These are phyloP conservation scores for Pochonia chlamydosporia DNA, from an alignment of 2,329 filamentous ascomycete species.

Conservation along the genomic window DNA sequence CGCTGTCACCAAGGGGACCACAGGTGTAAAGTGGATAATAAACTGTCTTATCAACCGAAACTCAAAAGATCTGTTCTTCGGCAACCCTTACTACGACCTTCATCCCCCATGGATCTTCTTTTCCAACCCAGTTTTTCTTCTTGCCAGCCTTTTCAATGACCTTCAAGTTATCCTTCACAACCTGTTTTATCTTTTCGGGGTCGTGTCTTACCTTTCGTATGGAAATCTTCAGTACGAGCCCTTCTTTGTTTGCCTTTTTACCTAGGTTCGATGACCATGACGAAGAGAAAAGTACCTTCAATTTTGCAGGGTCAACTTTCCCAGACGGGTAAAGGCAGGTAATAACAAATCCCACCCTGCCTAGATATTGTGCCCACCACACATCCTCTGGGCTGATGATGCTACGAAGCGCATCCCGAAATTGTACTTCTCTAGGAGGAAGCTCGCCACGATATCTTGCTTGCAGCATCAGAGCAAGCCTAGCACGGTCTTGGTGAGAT, in stretches of 20 bases:
- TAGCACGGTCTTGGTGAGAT: conserved; percentile 53
- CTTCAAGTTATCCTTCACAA: conserved; percentile 31
- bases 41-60: not conserved
- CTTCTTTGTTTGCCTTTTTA: conserved; percentile 31
- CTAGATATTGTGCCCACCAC: conserved; percentile 63
- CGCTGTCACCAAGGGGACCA: no score
- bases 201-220: conserved; percentile 32
- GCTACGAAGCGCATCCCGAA: conserved; percentile 45
- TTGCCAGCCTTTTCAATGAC: conserved; percentile 52
- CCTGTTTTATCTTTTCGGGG: conserved; percentile 32
- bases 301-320: conserved; percentile 30
- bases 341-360: conserved; percentile 52
- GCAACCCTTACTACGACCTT: conserved; percentile 29
- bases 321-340: conserved; percentile 58
- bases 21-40: no score
- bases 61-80: conserved; percentile 22
- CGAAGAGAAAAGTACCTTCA: conserved; percentile 33
- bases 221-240: conserved; percentile 37
- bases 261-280: conserved; percentile 35
- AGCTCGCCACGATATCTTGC: conserved; percentile 59
- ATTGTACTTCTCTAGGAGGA: conserved; percentile 48
- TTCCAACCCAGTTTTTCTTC: conserved; percentile 47
- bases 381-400: conserved; percentile 47
- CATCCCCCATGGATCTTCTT: conserved; percentile 30
- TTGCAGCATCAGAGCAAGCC: conserved; percentile 57